Base-by-base conservation (phyloP, 208 protist genomes). In the Leishmania lainsoni region DNA sequence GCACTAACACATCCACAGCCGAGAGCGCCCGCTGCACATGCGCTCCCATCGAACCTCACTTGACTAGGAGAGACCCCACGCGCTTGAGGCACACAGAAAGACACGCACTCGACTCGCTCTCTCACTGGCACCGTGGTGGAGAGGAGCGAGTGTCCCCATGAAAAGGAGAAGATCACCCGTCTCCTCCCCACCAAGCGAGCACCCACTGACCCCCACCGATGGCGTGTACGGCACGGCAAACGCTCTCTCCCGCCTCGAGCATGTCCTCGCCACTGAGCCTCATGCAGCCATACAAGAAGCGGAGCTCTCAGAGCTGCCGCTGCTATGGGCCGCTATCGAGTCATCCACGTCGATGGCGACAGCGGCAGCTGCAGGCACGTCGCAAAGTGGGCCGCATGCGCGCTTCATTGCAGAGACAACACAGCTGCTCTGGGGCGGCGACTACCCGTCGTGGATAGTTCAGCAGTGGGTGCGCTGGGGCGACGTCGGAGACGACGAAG, bases 391-490 rank as follows among this genome's bases (percentile, higher is more conserved):
- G 59, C 66, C 45, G 20, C 82, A 86, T 35, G 74, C 74, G 68
- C 78, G 39, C n/a, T 79, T 86, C 59, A 61, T 86, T 6, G 20
- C 45, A 16, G 82, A 86, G 42, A 74, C 70, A n/a, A 66, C 78
- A 14, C 58, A 48, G 0, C 65, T 86, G 52, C 82, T 86, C 63
- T 86, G 77, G 78, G 82, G 82, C 12, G 77, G 61, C 5, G 78
- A 79, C 45, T 86, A 86, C 59, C 82, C 82, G 20, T 29, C 61
- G 1, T 86, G 82, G 82, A 68, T 86, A 78, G 65, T 75, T 73
- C 74, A 79, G 39, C 73, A 66, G 77, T 86, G 82, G 82, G 35
- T 76, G 72, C 78, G 75, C 12, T 75, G 69, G 32, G 77, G n/a
- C 6, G 78, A 75, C 71, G 48, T 22, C 39, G 81, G 66, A 10